These are phyloP conservation scores for Echinochloa phyllopogon DNA, from an alignment of 176 grass and related monocot genomes.

Conservation along the genomic window DNA sequence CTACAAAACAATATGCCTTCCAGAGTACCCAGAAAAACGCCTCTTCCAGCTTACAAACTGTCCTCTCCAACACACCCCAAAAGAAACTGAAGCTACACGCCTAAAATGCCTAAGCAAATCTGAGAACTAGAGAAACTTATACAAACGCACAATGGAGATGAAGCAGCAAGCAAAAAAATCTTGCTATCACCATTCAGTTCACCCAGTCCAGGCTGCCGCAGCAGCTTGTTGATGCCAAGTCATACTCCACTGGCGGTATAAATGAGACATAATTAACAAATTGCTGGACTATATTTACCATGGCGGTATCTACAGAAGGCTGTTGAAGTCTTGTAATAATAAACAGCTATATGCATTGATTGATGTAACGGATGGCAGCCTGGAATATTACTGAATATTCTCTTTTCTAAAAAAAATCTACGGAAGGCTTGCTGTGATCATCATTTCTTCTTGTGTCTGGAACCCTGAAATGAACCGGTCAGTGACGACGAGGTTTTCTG, in stretches of 20 bases:
- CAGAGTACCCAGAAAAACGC: slow-evolving; percentile 61
- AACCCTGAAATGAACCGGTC: slow-evolving; percentile 65
- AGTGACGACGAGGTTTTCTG: slow-evolving; percentile 75
- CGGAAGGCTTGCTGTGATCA: no score
- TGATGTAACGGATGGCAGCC: no score
- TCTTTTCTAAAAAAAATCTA: no score
- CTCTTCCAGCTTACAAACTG: slow-evolving; percentile 60
- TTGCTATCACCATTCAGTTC: slow-evolving; percentile 30
- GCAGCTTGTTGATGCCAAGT: slow-evolving; percentile 30
- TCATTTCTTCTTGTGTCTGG: slow-evolving; percentile 45
- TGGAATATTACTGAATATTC: no score
- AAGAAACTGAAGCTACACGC: slow-evolving; percentile 41
- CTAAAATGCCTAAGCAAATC: slow-evolving; percentile 51
- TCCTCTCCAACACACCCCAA: slow-evolving; percentile 24
- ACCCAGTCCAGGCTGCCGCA: not conserved
- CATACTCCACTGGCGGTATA: slow-evolving; percentile 50
- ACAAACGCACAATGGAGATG: slow-evolving; percentile 47
- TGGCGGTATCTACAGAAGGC: slow-evolving; percentile 86
- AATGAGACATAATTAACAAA: slow-evolving; percentile 84
- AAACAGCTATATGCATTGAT: no score
- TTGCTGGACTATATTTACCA: slow-evolving; percentile 88
- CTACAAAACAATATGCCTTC: slow-evolving; percentile 60
- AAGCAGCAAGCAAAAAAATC: slow-evolving; percentile 36
- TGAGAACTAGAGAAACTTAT: slow-evolving; percentile 55
- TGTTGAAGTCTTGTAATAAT: no score